Base-by-base conservation (phyloP, 169 alveolate species). In the Blepharisma undulans region DNA sequence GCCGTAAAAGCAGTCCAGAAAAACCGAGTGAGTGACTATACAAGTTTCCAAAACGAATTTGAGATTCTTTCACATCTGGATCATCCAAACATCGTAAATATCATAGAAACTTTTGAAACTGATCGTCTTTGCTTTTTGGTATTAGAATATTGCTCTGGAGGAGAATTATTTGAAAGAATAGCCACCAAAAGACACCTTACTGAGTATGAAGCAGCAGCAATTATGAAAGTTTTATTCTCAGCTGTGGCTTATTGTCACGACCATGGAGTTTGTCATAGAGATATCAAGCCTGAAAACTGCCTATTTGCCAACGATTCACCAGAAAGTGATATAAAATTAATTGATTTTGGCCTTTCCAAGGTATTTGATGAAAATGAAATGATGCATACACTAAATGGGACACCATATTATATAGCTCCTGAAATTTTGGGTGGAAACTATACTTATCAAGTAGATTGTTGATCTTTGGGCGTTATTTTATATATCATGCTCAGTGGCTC, bases 101-200 rank as follows among this genome's bases (percentile, higher is more conserved):
- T 96, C 34, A 94, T 92, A 76, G 97, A 96, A 82, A 93, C 95
- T 77, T 96, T 94, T 93, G 97, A 96, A 72, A 94, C 97, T 66
- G 96, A 93, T 10, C 84, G 94, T 33, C 94, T 94, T 19, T 91
- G 95, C 32, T 94, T 91, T 84, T 72, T 96, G 76, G 95, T 95
- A 36, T 93, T 95, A 0, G 92, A 88, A 72, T 88, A 88, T 33
- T 88, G 92, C 78, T 30, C 76, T 29, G 92, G 92, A 1, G 98
- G 98, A 2, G 98, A 96, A 60, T 81, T 96, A n/a, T 95, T 96
- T 85, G 88, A 95, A 60, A 93, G 92, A 79, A 93, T 96, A 3
- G 90, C 92, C 12, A 91, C 94, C 19, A 91, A 91, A 25, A 91
- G 94, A 72, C 85, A 88, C 78, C 87, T 96, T 18, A 91, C 92